phyloP scores from a whole-genome alignment of 306 rosid species.

The Dalbergia cochinchinensis region DNA sequence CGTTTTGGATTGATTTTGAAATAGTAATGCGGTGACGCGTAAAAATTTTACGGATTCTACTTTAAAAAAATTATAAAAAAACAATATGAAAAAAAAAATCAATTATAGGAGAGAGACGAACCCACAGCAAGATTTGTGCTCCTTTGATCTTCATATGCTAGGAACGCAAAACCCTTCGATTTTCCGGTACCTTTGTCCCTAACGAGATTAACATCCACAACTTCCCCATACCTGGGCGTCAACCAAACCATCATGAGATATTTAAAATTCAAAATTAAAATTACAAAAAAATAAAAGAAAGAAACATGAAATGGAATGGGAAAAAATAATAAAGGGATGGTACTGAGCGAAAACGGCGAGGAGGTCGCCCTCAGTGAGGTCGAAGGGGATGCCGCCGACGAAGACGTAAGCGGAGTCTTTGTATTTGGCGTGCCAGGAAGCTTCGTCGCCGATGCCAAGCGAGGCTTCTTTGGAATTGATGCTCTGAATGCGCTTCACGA shows the following conservation, averaged over 20 bases:
- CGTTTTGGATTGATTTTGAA: too few species aligned
- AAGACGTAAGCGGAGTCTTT: constrained; percentile 86
- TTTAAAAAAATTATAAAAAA: too few species aligned
- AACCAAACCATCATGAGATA: background rate
- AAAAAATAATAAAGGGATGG: background rate
- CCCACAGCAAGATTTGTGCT: constrained; percentile 94
- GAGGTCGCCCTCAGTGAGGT: constrained; percentile 95
- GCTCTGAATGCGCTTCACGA: constrained; percentile 84
- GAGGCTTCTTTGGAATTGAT: constrained; percentile 83
- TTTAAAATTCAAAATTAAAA: background rate
- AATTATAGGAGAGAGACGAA: constrained; percentile 44
- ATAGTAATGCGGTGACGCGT: too few species aligned
- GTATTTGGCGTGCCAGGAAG: constrained; percentile 94
- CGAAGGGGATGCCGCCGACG: constrained; percentile 88
- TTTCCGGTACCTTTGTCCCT: constrained; percentile 92
- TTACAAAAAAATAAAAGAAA: background rate
- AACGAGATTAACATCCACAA: constrained; percentile 92
- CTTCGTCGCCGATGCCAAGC: constrained; percentile 77
- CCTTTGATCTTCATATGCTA: constrained; percentile 93
- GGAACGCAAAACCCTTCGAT: constrained; percentile 89
- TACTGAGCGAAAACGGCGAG: constrained; percentile 94
- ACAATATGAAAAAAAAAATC: too few species aligned
- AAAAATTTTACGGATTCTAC: too few species aligned
- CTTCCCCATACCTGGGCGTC: constrained; percentile 75
- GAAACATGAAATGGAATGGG: background rate